Base-by-base conservation (phyloP, 2,329 filamentous ascomycete genomes). In the Herpotrichia juniperi region DNA sequence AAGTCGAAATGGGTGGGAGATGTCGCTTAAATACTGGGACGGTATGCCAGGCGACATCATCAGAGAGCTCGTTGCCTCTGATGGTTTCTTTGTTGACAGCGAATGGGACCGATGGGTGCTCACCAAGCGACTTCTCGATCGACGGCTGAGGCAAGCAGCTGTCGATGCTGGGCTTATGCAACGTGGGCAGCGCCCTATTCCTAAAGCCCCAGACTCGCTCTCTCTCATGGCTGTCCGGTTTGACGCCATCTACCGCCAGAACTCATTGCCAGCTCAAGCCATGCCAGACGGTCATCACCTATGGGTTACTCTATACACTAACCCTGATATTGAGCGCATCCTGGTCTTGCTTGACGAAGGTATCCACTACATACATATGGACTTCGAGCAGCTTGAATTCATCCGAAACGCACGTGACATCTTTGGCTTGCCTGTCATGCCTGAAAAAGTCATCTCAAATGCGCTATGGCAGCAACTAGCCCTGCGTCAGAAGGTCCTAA, bases 31-130 rank as follows among this genome's bases (percentile, higher is more conserved):
- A 55, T 77, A 78, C 53, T 85, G 83, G 83, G 81, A 84, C 55
- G 79, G 78, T 16, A 82, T 85, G 47, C 81, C 82, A 4, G 81
- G 80, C 5, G 82, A 85, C 54, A 78, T 84, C 48, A 75, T 83
- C 37, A 76, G 81, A n/a, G 82, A 85, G 56, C 80, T 85, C 14
- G 78, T 85, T 26, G 82, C 81, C 8, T 81, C 80, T 9, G 83
- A 85, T 62, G 82, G 82, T 25, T 85, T 85, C 67, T 85, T 80
- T 59, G 76, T 84, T 19, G 76, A 81, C 30, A 79, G 79, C 28
- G 83, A 85, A 64, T 85, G 81, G 80, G 79, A 83, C 50, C 69
- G 83, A 48, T 85, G 82, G 80, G 76, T 81, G 9, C 74, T 85
- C 14, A 75, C 81, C 3, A 81, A 82, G 61, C 77, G 80, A 12